phyloP scores from a whole-genome alignment of 768 basidiomycete species.

The Leccinum aurantiacum region DNA sequence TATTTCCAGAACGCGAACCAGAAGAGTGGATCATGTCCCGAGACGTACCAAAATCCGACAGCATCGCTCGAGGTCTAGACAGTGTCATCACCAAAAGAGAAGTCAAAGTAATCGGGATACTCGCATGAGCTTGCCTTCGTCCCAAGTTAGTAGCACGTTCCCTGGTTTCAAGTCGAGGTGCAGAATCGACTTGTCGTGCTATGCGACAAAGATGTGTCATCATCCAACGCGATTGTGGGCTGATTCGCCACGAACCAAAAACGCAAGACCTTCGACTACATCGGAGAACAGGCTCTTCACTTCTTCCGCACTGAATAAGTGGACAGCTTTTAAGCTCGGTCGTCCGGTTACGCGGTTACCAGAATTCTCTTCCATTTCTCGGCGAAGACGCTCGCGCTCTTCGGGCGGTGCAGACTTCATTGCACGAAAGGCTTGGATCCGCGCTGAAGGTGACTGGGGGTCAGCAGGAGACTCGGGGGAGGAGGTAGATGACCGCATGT shows the following conservation, averaged over 20 bases:
- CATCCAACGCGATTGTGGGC: neutral
- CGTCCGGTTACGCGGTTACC: slow-evolving; percentile 25
- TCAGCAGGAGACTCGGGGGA: slow-evolving; percentile 34
- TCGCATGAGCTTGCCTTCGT: slow-evolving; percentile 80
- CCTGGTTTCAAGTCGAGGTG: slow-evolving; percentile 95
- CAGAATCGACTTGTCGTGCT: slow-evolving; percentile 84
- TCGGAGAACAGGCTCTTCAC: slow-evolving; percentile 78
- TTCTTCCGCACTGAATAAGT: slow-evolving; percentile 84
- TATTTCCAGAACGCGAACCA: slow-evolving; percentile 81
- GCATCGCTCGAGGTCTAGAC: slow-evolving; percentile 84
- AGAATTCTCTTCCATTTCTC: slow-evolving; percentile 43
- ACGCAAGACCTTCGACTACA: slow-evolving; percentile 82
- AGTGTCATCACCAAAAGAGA: neutral
- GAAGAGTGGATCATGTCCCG: slow-evolving; percentile 81
- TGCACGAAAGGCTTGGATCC: slow-evolving; percentile 74
- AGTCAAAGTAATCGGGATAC: slow-evolving; percentile 22
- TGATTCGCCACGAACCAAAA: slow-evolving; percentile 57
- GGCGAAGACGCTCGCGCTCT: slow-evolving; percentile 60
- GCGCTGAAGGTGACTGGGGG: slow-evolving; percentile 58
- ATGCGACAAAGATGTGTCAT: slow-evolving; percentile 8
- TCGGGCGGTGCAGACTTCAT: slow-evolving; percentile 63
- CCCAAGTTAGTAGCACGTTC: slow-evolving; percentile 90
- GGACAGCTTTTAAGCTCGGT: slow-evolving; percentile 67
- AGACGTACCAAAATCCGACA: slow-evolving; percentile 94
- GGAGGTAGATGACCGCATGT: slow-evolving; percentile 37